Evolutionary conservation across 75 land plant species (phyloP), one percentile per base, ranked within the genome.

Genomic region (Adiantum capillusveneris): DNA sequence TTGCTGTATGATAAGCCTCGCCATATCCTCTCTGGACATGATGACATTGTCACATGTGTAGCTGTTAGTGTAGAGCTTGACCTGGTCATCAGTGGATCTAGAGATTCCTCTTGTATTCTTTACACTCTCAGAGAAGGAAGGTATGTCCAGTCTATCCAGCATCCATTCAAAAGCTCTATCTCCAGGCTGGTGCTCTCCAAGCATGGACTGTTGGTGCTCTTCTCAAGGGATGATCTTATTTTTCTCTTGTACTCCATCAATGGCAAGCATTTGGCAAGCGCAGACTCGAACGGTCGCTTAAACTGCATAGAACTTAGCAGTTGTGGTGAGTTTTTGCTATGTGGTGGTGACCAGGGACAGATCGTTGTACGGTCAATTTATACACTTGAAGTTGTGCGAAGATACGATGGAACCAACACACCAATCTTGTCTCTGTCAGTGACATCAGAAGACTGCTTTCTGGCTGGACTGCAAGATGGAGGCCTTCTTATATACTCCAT

Each of bases 1-100:
- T 71, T 90, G 11, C 58, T 94, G 53, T 66, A 63, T 28, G 82
- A 80, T 41, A 82, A 77, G 46, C 99, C 99, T 11, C 77, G 79
- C 26, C 99, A 95, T 60, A 86, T 95, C 53, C 86, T 95, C 0
- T 95, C 87, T 75, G 99, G 97, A 18, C 99, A 95, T 71, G 99
- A 95, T 75, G 99, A 95, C 62, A 73, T 79, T 12, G 75, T 95
- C 69, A 95, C 99, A 37, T 90, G 88, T 77, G 68, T 95, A 53
- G 89, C 71, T 71, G 87, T 82, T 25, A 79, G 97, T 53, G 63
- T 74, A 9, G 99, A 95, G 67, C 84, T 95, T 36, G 99, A 95
- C 69, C 65, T 95, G 36, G 86, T 95, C 54, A 82, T 90, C 29
- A 90, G 96, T 79, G 99, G 97, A 7, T 95, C 99, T 24, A 87